These are phyloP conservation scores for Blastocrithidia nonstop DNA, from an alignment of 208 protist species.

Conservation along the genomic window DNA sequence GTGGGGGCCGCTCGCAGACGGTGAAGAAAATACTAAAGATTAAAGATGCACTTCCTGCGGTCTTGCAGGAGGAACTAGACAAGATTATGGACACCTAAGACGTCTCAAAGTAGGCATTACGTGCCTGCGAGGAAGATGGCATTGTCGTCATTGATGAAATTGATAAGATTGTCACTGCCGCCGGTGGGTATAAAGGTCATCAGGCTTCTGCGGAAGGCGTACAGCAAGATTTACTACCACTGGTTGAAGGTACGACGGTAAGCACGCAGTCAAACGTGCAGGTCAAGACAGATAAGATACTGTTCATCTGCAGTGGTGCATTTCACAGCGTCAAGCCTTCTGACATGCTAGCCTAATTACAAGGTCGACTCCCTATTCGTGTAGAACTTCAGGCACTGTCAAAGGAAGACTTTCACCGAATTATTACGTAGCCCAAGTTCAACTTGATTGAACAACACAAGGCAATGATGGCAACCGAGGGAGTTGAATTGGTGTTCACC, in stretches of 20 bases:
- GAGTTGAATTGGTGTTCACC: constrained; percentile 88
- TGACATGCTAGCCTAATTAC: constrained; percentile 92
- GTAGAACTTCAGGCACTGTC: constrained; percentile 95
- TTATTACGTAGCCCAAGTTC: constrained; percentile 96
- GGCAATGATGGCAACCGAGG: constrained; percentile 92
- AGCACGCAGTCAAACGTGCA: constrained; percentile 94
- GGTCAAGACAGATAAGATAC: constrained; percentile 95
- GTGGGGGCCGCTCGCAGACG: constrained; percentile 45
- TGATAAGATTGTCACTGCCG: constrained; percentile 94
- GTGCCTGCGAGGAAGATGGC: constrained; percentile 92
- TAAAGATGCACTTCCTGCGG: constrained; percentile 83
- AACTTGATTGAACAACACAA: constrained; percentile 93
- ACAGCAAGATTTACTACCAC: constrained; percentile 95
- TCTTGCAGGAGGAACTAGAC: constrained; percentile 88
- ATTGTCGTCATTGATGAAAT: constrained; percentile 99
- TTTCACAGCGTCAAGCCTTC: constrained; percentile 93
- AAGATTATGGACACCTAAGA: constrained; percentile 89
- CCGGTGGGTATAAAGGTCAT: constrained; percentile 76
- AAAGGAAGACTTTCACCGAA: constrained; percentile 92
- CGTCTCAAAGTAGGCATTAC: constrained; percentile 86
- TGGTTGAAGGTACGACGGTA: constrained; percentile 95
- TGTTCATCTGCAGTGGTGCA: constrained; percentile 96
- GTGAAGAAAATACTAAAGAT: constrained; percentile 90
- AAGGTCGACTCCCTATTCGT: constrained; percentile 95
- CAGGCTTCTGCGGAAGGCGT: constrained; percentile 94